A percentile compares a stretch with the other conserved stretches of the same genome.
Conservation (phyloP, 495 filamentous ascomycete genomes). For the Penicillium arizonense region DNA sequence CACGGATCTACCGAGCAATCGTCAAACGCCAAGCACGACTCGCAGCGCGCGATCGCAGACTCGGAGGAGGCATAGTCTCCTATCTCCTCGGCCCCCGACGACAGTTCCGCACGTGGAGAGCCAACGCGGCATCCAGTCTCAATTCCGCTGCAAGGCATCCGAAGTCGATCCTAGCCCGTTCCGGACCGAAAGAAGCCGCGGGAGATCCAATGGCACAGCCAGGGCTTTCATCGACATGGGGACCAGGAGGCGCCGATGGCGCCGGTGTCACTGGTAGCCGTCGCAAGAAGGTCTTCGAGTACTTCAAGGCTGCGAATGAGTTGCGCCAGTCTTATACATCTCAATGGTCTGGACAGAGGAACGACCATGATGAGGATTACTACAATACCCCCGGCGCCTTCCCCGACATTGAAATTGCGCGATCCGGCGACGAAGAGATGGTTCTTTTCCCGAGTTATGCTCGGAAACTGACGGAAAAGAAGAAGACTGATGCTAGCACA, state of each 20-base stretch:
- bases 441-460: constrained; percentile 92
- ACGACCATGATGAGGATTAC: constrained; percentile 53
- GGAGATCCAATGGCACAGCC: constrained; percentile 40
- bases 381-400: constrained; percentile 71
- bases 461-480: constrained; percentile 52
- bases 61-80: constrained; percentile 46
- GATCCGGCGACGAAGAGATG: constrained; percentile 85
- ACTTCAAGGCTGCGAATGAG: constrained; percentile 86
- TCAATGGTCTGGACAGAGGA: constrained; percentile 51
- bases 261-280: constrained; percentile 68
- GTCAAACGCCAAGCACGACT: constrained; percentile 59
- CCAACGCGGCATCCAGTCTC: background rate
- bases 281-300: constrained; percentile 79
- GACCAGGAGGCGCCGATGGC: constrained; percentile 29
- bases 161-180: constrained; percentile 12
- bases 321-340: constrained; percentile 77
- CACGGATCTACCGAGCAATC: constrained; percentile 71
- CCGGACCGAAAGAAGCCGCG: constrained; percentile 28
- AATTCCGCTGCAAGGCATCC: constrained; percentile 5
- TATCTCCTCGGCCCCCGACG: constrained; percentile 47
- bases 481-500: constrained; percentile 16
- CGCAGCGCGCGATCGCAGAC: constrained; percentile 28
- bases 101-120: constrained; percentile 33
- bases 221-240: constrained; percentile 34
- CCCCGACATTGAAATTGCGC: constrained; percentile 75